These are phyloP conservation scores for Calvatia gigantea DNA, from an alignment of 768 basidiomycete genomes.

Conservation along the genomic window DNA sequence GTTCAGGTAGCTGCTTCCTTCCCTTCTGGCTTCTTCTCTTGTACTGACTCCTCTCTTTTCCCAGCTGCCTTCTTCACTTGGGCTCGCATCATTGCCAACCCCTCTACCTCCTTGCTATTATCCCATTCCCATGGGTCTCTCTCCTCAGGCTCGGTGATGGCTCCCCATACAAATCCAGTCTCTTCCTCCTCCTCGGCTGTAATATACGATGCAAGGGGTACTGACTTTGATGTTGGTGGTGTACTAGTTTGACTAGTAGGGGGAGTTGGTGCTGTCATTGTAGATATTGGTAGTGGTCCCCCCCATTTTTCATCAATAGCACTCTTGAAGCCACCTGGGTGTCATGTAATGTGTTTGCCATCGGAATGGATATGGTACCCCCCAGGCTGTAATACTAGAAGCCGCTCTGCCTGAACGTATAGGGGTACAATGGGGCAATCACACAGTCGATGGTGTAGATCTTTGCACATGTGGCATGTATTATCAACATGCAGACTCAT, in stretches of 20 bases:
- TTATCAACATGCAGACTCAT: no score
- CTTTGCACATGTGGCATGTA: neutral
- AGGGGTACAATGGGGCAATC: neutral
- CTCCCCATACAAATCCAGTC: constrained; percentile 1
- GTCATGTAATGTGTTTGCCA: neutral
- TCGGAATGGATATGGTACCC: neutral
- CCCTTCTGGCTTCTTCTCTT: neutral
- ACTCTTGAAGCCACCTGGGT: neutral
- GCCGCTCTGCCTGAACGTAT: neutral
- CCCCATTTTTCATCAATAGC: constrained; percentile 7
- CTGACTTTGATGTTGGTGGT: neutral
- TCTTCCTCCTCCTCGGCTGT: neutral
- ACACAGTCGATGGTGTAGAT: no score
- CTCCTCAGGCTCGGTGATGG: constrained; percentile 1
- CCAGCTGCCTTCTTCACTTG: constrained; percentile 2
- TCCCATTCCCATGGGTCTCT: no score
- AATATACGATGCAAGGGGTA: neutral
- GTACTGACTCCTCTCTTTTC: neutral
- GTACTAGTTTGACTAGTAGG: neutral
- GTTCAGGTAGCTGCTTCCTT: neutral
- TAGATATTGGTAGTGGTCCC: neutral
- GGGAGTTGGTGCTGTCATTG: no score
- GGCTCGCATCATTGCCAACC: neutral
- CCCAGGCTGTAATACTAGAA: neutral
- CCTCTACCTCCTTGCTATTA: constrained; percentile 8